Conservation (phyloP, 129 eudicot species). For the Cynara cardunculus region DNA sequence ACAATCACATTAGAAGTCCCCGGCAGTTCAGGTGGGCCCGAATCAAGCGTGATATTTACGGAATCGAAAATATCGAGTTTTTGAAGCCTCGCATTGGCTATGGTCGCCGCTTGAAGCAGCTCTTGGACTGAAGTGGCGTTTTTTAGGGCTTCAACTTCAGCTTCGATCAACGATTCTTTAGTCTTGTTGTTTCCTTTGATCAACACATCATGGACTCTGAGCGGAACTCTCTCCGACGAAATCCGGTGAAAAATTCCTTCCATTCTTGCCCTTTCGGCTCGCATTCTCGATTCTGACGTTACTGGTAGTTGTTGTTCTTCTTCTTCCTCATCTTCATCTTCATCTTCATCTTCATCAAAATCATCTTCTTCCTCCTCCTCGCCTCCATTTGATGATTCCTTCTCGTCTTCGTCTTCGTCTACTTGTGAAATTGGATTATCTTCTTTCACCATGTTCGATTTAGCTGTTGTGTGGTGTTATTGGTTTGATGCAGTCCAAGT, state of each 20-base stretch:
- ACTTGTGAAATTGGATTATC: slow-evolving; percentile 20
- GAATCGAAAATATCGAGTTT: slow-evolving; percentile 38
- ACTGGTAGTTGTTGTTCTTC: slow-evolving; percentile 15
- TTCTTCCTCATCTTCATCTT: slow-evolving; percentile 39
- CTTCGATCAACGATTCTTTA: slow-evolving; percentile 60
- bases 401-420: slow-evolving; percentile 22
- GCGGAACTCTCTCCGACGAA: slow-evolving; percentile 49
- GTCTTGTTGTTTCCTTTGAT: slow-evolving; percentile 83
- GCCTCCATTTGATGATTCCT: slow-evolving; percentile 9
- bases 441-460: slow-evolving; percentile 24
- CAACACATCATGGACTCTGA: slow-evolving; percentile 76
- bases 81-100: slow-evolving; percentile 34
- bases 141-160: slow-evolving; percentile 50
- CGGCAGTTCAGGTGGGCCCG: slow-evolving; percentile 86
- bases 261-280: slow-evolving; percentile 34
- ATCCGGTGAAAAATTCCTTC: slow-evolving; percentile 43
- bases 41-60: slow-evolving; percentile 60
- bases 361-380: slow-evolving; percentile 26
- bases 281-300: slow-evolving; percentile 28
- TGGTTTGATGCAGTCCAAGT: slow-evolving; percentile 13
- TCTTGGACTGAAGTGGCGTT: slow-evolving; percentile 54
- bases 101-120: slow-evolving; percentile 31
- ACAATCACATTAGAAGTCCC: slow-evolving; percentile 77
- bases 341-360: slow-evolving; percentile 14
- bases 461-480: neutral